Evolutionary conservation across 1,284 basidiomycete species (phyloP).

Genomic region (Trichosporon coremiiforme): DNA sequence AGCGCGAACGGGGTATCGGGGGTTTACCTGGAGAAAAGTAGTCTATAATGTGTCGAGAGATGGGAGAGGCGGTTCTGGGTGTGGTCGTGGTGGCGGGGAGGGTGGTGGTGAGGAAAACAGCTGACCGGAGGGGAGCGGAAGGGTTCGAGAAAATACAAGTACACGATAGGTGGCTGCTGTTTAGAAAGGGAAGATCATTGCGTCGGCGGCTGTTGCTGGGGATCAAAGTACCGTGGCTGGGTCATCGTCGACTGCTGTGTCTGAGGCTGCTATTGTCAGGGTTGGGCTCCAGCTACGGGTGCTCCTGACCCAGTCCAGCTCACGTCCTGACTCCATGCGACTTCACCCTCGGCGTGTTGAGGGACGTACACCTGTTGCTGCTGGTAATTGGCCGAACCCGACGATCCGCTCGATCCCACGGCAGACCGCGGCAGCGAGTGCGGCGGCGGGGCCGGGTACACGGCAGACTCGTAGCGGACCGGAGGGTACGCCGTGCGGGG

Average conservation of each 20-base stretch:
- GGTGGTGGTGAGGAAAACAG: background rate
- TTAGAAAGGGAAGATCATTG: background rate
- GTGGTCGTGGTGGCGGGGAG: background rate
- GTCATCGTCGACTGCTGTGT: constrained; percentile 4
- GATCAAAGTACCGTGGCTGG: constrained; percentile 14
- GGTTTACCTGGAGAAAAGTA: background rate
- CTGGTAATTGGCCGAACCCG: constrained; percentile 27
- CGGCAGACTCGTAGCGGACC: constrained; percentile 43
- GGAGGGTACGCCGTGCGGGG: constrained; percentile 37
- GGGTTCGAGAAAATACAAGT: background rate
- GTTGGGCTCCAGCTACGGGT: constrained; percentile 30
- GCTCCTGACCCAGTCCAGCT: constrained; percentile 29
- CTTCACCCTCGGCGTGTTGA: constrained; percentile 26
- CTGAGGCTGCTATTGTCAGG: constrained; percentile 24
- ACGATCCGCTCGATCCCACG: constrained; percentile 24
- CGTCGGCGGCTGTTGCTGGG: constrained; percentile 10
- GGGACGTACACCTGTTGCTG: constrained; percentile 25
- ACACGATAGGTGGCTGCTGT: background rate
- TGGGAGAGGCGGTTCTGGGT: background rate
- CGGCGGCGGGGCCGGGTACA: constrained; percentile 37
- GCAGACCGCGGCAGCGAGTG: constrained; percentile 37
- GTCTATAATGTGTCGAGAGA: background rate
- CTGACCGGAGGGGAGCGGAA: background rate
- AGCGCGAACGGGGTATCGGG: background rate
- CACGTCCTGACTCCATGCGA: constrained; percentile 34